Evolutionary conservation across 192 early-diverging fungal genomes (phyloP).

Genomic region (Coemansia sp.): DNA sequence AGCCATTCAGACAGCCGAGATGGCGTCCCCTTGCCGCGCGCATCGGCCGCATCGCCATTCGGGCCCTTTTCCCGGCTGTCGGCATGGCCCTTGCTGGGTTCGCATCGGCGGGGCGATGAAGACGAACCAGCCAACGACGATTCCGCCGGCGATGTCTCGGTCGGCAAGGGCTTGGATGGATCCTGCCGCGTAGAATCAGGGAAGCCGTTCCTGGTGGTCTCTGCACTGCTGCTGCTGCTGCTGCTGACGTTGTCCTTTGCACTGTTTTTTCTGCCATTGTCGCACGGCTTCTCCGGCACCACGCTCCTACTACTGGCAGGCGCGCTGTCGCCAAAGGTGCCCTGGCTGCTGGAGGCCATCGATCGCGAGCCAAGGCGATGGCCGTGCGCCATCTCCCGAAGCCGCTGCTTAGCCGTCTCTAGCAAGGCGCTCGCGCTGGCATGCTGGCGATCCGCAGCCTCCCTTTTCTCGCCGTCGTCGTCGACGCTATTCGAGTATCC

Average conservation of each 20-base stretch:
- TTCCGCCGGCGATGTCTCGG: neutral
- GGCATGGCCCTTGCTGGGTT: neutral
- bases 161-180: neutral
- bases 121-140: neutral
- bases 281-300: neutral
- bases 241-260: too few species aligned
- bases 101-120: neutral
- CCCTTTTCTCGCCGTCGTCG: neutral
- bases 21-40: constrained; percentile 17
- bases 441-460: constrained; percentile 2
- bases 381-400: constrained; percentile 33
- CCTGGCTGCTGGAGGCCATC: neutral
- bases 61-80: neutral
- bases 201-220: too few species aligned
- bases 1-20: constrained; percentile 57
- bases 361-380: constrained; percentile 6
- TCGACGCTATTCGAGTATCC: neutral
- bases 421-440: constrained; percentile 26
- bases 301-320: neutral
- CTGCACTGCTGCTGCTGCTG: too few species aligned
- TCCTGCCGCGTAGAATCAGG: too few species aligned
- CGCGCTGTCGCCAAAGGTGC: neutral
- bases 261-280: neutral
- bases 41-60: constrained; percentile 1
- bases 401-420: constrained; percentile 30